Percentiles rank a stretch among this genome's conserved stretches.
phyloP scores from a whole-genome alignment of 306 rosid genomes.

The Cicer chorassanicum region DNA sequence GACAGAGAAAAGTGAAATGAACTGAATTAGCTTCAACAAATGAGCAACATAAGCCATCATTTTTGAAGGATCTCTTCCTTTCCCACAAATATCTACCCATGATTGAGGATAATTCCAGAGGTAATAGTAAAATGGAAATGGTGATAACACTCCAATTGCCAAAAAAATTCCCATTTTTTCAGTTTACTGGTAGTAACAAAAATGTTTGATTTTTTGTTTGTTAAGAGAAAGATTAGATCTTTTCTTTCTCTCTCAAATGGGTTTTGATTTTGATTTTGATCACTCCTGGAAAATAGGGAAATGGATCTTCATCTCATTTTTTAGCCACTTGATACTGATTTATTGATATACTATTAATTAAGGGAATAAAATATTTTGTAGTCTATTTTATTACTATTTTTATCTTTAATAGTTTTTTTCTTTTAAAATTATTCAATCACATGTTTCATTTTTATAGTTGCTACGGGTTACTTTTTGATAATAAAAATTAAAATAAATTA shows the following conservation, averaged over 20 bases:
- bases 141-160: conserved; percentile 59
- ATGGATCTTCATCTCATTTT: neutral
- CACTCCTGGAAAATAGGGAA: neutral
- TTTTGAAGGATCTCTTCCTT: conserved; percentile 70
- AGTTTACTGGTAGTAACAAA: neutral
- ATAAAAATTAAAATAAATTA: too few species aligned
- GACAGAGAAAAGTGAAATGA: conserved; percentile 67
- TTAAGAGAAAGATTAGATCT: neutral
- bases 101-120: conserved; percentile 75
- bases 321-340: too few species aligned
- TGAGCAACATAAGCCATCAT: conserved; percentile 70
- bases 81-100: conserved; percentile 84
- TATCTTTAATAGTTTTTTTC: too few species aligned
- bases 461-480: too few species aligned
- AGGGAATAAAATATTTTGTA: too few species aligned
- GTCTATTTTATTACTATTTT: too few species aligned
- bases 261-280: neutral
- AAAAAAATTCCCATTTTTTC: conserved; percentile 57
- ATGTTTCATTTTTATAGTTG: too few species aligned
- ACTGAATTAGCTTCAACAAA: conserved; percentile 74
- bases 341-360: too few species aligned
- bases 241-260: neutral
- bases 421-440: too few species aligned
- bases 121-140: conserved; percentile 77
- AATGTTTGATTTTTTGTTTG: neutral